phyloP scores from a whole-genome alignment of 257 asterid species.

The Cynanchum wilfordii region DNA sequence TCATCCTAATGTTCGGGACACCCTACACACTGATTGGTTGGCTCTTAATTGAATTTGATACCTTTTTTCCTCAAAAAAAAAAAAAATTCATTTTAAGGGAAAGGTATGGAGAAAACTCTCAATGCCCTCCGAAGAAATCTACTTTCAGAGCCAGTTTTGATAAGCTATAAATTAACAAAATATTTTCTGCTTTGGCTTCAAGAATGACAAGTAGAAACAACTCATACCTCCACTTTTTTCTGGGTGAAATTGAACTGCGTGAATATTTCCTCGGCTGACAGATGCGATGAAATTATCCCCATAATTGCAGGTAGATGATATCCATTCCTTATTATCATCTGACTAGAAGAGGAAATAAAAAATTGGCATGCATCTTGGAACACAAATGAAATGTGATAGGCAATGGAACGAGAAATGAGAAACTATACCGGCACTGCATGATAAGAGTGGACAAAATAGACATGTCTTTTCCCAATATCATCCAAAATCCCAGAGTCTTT shows the following conservation, averaged over 20 bases:
- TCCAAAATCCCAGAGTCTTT: slow-evolving; percentile 67
- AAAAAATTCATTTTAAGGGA: background rate
- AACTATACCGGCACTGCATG: slow-evolving; percentile 77
- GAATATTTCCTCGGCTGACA: slow-evolving; percentile 77
- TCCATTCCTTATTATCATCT: slow-evolving; percentile 80
- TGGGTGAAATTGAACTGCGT: slow-evolving; percentile 97
- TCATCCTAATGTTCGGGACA: too few relatives aligned
- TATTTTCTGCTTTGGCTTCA: background rate
- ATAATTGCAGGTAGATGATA: slow-evolving; percentile 80
- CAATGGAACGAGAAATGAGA: slow-evolving; percentile 13
- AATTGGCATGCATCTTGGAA: slow-evolving; percentile 3
- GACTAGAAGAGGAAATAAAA: slow-evolving; percentile 36
- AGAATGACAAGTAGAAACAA: background rate
- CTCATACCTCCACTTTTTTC: slow-evolving; percentile 94
- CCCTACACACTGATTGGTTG: too few relatives aligned
- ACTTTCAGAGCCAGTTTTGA: background rate
- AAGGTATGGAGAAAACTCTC: background rate
- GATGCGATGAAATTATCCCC: slow-evolving; percentile 81
- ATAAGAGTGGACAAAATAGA: slow-evolving; percentile 93
- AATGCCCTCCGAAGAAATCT: background rate
- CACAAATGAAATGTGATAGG: slow-evolving; percentile 1
- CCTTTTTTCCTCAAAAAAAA: too few relatives aligned
- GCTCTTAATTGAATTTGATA: too few relatives aligned
- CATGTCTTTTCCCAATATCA: slow-evolving; percentile 74
- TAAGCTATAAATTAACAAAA: background rate